phyloP scores from a whole-genome alignment of 352 stramenopile genomes.

The Pythium grandisporangium region DNA sequence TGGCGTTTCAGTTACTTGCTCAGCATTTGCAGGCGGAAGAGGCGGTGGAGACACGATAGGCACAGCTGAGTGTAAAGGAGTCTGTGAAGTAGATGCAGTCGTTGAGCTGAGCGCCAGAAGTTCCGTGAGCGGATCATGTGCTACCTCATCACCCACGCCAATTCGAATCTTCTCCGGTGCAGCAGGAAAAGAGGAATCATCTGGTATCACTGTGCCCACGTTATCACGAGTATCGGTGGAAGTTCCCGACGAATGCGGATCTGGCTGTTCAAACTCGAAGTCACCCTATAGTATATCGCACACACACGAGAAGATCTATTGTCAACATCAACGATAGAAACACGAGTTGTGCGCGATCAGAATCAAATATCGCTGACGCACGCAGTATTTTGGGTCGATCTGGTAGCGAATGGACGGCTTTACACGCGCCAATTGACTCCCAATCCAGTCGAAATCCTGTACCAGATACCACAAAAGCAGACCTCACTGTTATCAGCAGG shows the following conservation, averaged over 20 bases:
- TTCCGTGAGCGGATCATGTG: too few relatives aligned
- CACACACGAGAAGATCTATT: too few relatives aligned
- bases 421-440: conserved; percentile 34
- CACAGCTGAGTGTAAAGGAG: neutral
- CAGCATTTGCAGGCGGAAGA: neutral
- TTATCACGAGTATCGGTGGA: too few relatives aligned
- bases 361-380: too few relatives aligned
- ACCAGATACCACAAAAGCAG: neutral
- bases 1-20: neutral
- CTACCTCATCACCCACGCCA: too few relatives aligned
- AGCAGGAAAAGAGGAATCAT: too few relatives aligned
- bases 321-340: too few relatives aligned
- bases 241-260: too few relatives aligned
- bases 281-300: conserved; percentile 2
- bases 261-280: neutral
- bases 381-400: conserved; percentile 71
- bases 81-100: neutral
- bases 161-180: too few relatives aligned
- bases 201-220: too few relatives aligned
- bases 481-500: too few relatives aligned
- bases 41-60: neutral
- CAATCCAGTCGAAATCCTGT: conserved; percentile 68
- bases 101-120: conserved; percentile 9
- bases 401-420: conserved; percentile 40
- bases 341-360: too few relatives aligned